Percentiles rank a stretch among this genome's conserved stretches.
Evolutionary conservation across 2,329 filamentous ascomycete species (phyloP).

Genomic region (Ceratocystis ficicola): DNA sequence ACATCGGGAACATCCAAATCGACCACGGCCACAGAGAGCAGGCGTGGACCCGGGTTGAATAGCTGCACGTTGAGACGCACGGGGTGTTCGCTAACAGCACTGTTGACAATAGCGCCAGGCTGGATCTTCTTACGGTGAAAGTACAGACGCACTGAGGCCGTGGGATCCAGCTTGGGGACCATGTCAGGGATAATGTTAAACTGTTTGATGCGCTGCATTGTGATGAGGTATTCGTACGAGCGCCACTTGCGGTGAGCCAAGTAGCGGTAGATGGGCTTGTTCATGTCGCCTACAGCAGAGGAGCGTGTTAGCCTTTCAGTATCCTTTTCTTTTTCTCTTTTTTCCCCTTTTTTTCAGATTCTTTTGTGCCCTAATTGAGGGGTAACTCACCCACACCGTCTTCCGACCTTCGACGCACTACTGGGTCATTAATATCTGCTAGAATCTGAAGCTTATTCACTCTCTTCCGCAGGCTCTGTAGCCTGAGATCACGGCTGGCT

Average conservation of each 20-base stretch:
- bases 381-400: slow-evolving; percentile 63
- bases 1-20: slow-evolving; percentile 82
- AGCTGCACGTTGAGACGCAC: slow-evolving; percentile 72
- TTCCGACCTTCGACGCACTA: slow-evolving; percentile 88
- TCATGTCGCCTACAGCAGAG: slow-evolving; percentile 63
- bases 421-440: slow-evolving; percentile 87
- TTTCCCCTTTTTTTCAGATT: no score
- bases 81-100: slow-evolving; percentile 56
- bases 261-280: slow-evolving; percentile 87
- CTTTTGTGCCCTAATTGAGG: no score
- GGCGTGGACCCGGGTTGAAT: slow-evolving; percentile 68
- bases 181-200: slow-evolving; percentile 83
- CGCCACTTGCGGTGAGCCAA: slow-evolving; percentile 84
- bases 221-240: slow-evolving; percentile 63
- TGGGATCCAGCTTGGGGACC: slow-evolving; percentile 64
- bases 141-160: slow-evolving; percentile 66
- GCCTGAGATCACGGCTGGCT: slow-evolving; percentile 49
- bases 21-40: slow-evolving; percentile 73
- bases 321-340: slow-evolving; percentile 22
- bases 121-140: slow-evolving; percentile 60
- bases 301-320: slow-evolving; percentile 11
- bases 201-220: slow-evolving; percentile 74
- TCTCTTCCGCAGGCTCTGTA: slow-evolving; percentile 58
- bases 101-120: slow-evolving; percentile 69
- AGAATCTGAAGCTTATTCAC: slow-evolving; percentile 73